phyloP scores from a whole-genome alignment of 177 flowering plant genomes.

The Vitis hybrid region DNA sequence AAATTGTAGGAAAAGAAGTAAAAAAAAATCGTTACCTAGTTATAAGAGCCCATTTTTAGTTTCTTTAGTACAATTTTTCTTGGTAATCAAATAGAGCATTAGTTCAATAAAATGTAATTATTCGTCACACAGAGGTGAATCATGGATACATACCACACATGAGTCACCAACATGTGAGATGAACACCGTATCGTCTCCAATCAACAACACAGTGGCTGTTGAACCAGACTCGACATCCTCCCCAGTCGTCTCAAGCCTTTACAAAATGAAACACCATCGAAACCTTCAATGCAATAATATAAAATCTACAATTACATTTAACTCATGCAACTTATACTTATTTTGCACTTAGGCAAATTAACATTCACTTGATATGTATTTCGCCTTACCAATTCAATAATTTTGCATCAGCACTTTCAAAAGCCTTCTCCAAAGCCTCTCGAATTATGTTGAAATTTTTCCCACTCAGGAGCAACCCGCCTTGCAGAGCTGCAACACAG shows the following conservation, averaged over 20 bases:
- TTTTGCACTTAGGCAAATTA: neutral
- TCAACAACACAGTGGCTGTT: constrained; percentile 77
- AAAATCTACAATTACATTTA: constrained; percentile 16
- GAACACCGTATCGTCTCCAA: constrained; percentile 55
- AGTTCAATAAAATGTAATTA: neutral
- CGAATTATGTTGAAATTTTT: constrained; percentile 51
- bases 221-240: constrained; percentile 84
- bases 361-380: neutral
- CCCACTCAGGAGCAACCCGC: constrained; percentile 43
- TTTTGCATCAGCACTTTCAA: constrained; percentile 63
- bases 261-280: constrained; percentile 34
- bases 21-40: no score
- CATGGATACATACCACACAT: constrained; percentile 48
- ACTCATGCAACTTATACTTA: neutral
- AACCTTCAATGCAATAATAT: constrained; percentile 26
- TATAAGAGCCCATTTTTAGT: neutral
- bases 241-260: constrained; percentile 71
- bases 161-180: constrained; percentile 94
- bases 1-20: no score
- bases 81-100: neutral
- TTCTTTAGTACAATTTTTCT: neutral
- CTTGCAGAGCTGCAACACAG: constrained; percentile 70
- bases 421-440: constrained; percentile 69
- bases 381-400: constrained; percentile 62
- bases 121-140: no score